Conservation (phyloP, 805 yeast genomes). For the Metschnikowia lochheadii region DNA sequence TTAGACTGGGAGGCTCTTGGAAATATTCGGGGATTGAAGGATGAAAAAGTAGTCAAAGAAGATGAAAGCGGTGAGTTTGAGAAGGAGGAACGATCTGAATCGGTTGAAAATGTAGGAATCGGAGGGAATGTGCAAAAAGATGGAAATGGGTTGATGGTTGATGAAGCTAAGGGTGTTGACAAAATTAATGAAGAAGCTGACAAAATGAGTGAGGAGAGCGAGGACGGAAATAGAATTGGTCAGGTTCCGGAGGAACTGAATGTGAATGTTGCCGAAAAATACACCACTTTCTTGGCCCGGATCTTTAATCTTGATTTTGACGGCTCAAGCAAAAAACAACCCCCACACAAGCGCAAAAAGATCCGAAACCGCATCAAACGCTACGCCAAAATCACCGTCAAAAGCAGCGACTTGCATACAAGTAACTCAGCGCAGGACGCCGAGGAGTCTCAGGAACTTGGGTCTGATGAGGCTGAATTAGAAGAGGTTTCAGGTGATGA, state of each 20-base stretch:
- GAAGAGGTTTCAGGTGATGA: slow-evolving; percentile 2
- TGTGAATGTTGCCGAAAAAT: slow-evolving; percentile 10
- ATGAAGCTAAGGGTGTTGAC: neutral
- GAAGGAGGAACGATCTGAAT: neutral
- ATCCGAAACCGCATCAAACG: slow-evolving; percentile 8
- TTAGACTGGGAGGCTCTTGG: slow-evolving; percentile 43
- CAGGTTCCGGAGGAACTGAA: slow-evolving; percentile 29
- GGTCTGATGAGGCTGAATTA: neutral
- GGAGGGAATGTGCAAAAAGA: neutral
- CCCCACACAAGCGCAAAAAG: slow-evolving; percentile 8
- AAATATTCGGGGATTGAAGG: slow-evolving; percentile 27
- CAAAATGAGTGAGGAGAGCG: neutral
- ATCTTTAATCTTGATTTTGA: slow-evolving; percentile 13
- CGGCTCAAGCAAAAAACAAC: slow-evolving; percentile 2
- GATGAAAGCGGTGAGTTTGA: neutral
- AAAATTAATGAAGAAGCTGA: neutral
- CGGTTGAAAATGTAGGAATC: neutral
- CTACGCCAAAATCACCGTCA: slow-evolving; percentile 18
- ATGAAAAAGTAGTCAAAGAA: neutral
- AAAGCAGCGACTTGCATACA: slow-evolving; percentile 15
- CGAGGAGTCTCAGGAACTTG: neutral
- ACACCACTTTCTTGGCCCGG: slow-evolving; percentile 12
- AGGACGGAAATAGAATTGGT: slow-evolving; percentile 15
- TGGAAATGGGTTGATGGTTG: neutral
- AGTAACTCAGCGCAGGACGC: neutral